A percentile compares a stretch with the other conserved stretches of the same genome.
Conservation (phyloP, 108 stramenopile genomes). For the Nitzschia putrida region DNA sequence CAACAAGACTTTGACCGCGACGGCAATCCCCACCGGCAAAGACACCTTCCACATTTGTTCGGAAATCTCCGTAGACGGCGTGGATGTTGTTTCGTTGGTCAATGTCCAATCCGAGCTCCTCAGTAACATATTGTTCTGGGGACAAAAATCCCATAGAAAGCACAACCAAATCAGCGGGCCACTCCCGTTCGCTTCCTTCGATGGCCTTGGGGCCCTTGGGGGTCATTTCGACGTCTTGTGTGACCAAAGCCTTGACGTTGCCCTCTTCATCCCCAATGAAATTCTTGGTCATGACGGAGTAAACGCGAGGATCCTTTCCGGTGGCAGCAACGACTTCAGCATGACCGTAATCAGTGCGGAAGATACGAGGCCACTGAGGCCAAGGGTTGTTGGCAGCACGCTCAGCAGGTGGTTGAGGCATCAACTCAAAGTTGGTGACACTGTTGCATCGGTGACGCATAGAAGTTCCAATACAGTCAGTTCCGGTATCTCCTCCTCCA, state of each 20-base stretch:
- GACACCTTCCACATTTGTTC: constrained; percentile 91
- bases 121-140: constrained; percentile 84
- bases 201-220: constrained; percentile 70
- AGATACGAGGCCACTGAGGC: constrained; percentile 98
- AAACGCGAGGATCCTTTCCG: constrained; percentile 94
- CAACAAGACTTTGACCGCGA: constrained; percentile 94
- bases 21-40: constrained; percentile 98
- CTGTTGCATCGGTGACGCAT: constrained; percentile 97
- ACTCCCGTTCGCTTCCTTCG: constrained; percentile 91
- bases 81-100: constrained; percentile 95
- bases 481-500: constrained; percentile 97
- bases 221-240: constrained; percentile 93
- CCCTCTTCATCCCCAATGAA: constrained; percentile 91
- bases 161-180: constrained; percentile 89
- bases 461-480: constrained; percentile 97
- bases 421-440: constrained; percentile 95
- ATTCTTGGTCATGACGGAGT: constrained; percentile 96
- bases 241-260: constrained; percentile 91
- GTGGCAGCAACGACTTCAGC: constrained; percentile 93
- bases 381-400: constrained; percentile 94
- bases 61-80: constrained; percentile 94
- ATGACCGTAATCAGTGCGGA: constrained; percentile 96
- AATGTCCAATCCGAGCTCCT: constrained; percentile 81
- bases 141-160: constrained; percentile 97
- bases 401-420: constrained; percentile 90